Evolutionary conservation across 1,284 basidiomycete species (phyloP), one percentile per base, ranked within the genome.

Genomic region (Tausonia pullulans): DNA sequence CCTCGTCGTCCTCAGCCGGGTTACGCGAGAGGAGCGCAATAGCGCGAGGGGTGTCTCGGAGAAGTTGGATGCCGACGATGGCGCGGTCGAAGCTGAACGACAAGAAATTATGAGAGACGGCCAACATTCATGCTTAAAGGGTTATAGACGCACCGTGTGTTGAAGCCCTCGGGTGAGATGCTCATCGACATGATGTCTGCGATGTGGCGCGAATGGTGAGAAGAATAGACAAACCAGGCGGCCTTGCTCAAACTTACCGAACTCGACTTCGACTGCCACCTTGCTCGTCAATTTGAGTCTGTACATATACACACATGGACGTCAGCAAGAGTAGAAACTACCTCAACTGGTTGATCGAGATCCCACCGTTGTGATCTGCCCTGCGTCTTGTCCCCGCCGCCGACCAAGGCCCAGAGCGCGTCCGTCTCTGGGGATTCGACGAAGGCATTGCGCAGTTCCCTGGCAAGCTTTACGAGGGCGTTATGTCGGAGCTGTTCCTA

Each of bases 241-340:
- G 7, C 8, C 6, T 9, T 39, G 3, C 9, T 3, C 40, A 13
- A 5, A 68, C 67, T 45, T 16, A 69, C 69, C 68, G 56, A 68
- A 67, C 54, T 69, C 69, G 50, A 67, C 59, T n/a, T 64, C 65
- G 41, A 62, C 65, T 13, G 66, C 66, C 10, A 64, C 63, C n/a
- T 57, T 60, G 27, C 64, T 61, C 5, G 68, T 61, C 11, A 59
- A 46, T n/a, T 59, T 53, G 40, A 51, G 62, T 45, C 67, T 68
- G 51, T 4, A 41, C 13, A 44, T 5, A 46, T 13, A 49, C 7
- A 6, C 16, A 61, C 39, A 55, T 40, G 10, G n/a, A 4, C 16
- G n/a, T 5, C 43, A 50, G 39, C 48, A 16, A 50, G 4, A 7
- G n/a, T 45, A 8, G 13, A n/a, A 41, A 16, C 7, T 9, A n/a